These are phyloP conservation scores for Penicillium angulare DNA, from an alignment of 495 filamentous ascomycete species.

Conservation along the genomic window DNA sequence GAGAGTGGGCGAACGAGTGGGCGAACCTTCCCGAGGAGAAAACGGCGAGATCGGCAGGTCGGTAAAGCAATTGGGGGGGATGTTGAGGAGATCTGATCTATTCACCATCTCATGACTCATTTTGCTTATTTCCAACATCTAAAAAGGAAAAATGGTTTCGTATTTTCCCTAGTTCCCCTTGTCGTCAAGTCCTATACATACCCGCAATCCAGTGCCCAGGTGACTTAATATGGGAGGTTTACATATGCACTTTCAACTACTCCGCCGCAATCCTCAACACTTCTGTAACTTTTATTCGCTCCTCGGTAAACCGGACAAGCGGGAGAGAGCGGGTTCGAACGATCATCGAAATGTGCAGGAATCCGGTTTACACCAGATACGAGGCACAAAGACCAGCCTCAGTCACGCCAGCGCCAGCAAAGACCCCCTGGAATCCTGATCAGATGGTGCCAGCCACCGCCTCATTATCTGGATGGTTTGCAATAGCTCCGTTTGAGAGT, in stretches of 20 bases:
- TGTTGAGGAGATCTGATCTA: too few relatives aligned
- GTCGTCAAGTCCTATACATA: slow-evolving; percentile 1
- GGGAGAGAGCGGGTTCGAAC: slow-evolving; percentile 48
- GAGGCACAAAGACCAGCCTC: slow-evolving; percentile 71
- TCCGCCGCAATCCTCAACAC: slow-evolving; percentile 50
- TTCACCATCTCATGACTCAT: background rate
- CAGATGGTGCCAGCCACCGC: slow-evolving; percentile 61
- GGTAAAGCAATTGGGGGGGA: slow-evolving; percentile 2
- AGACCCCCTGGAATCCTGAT: slow-evolving; percentile 63
- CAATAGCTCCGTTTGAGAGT: slow-evolving; percentile 77
- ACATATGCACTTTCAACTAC: too few relatives aligned
- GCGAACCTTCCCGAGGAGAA: slow-evolving; percentile 6
- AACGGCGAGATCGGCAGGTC: slow-evolving; percentile 11
- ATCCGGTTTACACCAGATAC: slow-evolving; percentile 70
- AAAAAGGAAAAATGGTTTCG: background rate
- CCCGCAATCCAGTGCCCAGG: too few relatives aligned
- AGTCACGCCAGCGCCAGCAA: slow-evolving; percentile 61
- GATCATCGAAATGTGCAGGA: slow-evolving; percentile 58
- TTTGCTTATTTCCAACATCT: background rate
- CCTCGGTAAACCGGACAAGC: slow-evolving; percentile 42
- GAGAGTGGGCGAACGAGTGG: slow-evolving; percentile 1
- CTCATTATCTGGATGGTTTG: slow-evolving; percentile 63
- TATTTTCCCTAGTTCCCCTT: too few relatives aligned
- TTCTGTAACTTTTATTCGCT: slow-evolving; percentile 47
- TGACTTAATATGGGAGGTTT: too few relatives aligned